Conservation (phyloP, 2,329 filamentous ascomycete genomes). For the Didymella lethalis region DNA sequence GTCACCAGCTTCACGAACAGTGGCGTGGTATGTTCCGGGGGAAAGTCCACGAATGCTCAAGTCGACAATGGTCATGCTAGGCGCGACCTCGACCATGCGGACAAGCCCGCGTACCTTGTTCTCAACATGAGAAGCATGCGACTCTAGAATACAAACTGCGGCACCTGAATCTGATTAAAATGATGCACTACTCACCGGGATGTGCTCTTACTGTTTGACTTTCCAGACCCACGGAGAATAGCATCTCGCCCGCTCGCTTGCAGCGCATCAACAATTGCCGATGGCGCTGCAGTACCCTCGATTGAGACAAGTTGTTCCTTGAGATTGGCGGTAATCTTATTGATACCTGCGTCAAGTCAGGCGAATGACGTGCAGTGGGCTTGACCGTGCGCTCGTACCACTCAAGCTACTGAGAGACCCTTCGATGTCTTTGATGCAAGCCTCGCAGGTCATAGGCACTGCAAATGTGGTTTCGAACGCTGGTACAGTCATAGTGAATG, state of each 20-base stretch:
- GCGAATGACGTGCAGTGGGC: slow-evolving; percentile 33
- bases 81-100: slow-evolving; percentile 89
- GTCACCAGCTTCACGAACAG: slow-evolving; percentile 84
- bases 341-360: slow-evolving; percentile 68
- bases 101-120: slow-evolving; percentile 84
- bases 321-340: slow-evolving; percentile 81
- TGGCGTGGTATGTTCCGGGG: slow-evolving; percentile 83
- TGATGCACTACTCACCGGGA: slow-evolving; percentile 8
- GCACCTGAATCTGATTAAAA: slow-evolving; percentile 61
- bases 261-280: slow-evolving; percentile 86
- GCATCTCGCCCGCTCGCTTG: slow-evolving; percentile 91
- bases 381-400: slow-evolving; percentile 55
- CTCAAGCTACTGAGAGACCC: slow-evolving; percentile 76
- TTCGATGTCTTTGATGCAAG: slow-evolving; percentile 87
- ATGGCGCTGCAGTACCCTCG: slow-evolving; percentile 89
- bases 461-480: slow-evolving; percentile 83
- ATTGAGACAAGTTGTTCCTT: slow-evolving; percentile 84
- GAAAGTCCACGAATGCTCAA: slow-evolving; percentile 83
- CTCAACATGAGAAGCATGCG: slow-evolving; percentile 67
- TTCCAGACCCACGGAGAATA: slow-evolving; percentile 88
- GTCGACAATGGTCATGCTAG: slow-evolving; percentile 82
- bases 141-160: slow-evolving; percentile 95
- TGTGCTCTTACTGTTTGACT: slow-evolving; percentile 74
- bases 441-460: slow-evolving; percentile 90
- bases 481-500: slow-evolving; percentile 42